phyloP scores from a whole-genome alignment of 768 basidiomycete species.

The Termitomyces sp. region DNA sequence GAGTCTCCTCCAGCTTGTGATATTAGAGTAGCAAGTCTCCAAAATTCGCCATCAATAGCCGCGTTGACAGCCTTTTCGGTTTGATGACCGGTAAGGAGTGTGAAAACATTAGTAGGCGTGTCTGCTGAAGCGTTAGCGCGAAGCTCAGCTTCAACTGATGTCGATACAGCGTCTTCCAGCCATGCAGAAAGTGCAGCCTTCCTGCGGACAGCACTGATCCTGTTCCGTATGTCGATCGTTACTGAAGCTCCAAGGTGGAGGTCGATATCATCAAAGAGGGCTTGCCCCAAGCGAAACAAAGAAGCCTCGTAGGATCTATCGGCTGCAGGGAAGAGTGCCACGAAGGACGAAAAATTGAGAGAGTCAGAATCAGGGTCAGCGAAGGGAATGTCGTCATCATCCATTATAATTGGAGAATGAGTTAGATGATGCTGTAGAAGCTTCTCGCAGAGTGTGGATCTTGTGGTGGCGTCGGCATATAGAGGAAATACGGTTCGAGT shows the following conservation, averaged over 20 bases:
- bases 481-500: slow-evolving; percentile 43
- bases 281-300: slow-evolving; percentile 83
- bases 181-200: slow-evolving; percentile 79
- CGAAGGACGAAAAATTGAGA: slow-evolving; percentile 77
- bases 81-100: slow-evolving; percentile 82
- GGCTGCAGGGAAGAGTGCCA: slow-evolving; percentile 59
- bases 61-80: slow-evolving; percentile 74
- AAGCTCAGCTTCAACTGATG: slow-evolving; percentile 69
- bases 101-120: slow-evolving; percentile 56
- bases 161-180: slow-evolving; percentile 70
- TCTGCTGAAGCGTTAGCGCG: slow-evolving; percentile 29
- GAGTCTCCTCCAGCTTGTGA: slow-evolving; percentile 81
- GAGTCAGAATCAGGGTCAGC: slow-evolving; percentile 51
- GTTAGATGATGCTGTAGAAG: slow-evolving; percentile 74
- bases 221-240: slow-evolving; percentile 56
- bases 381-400: slow-evolving; percentile 66
- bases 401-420: slow-evolving; percentile 63
- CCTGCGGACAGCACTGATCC: slow-evolving; percentile 58
- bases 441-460: slow-evolving; percentile 42
- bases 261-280: slow-evolving; percentile 83
- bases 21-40: slow-evolving; percentile 85
- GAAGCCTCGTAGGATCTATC: slow-evolving; percentile 72
- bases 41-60: slow-evolving; percentile 69
- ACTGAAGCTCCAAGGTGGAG: slow-evolving; percentile 50
- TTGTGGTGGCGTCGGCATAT: slow-evolving; percentile 25